phyloP scores from a whole-genome alignment of 2,329 filamentous ascomycete genomes.

The Aspergillus sp. region DNA sequence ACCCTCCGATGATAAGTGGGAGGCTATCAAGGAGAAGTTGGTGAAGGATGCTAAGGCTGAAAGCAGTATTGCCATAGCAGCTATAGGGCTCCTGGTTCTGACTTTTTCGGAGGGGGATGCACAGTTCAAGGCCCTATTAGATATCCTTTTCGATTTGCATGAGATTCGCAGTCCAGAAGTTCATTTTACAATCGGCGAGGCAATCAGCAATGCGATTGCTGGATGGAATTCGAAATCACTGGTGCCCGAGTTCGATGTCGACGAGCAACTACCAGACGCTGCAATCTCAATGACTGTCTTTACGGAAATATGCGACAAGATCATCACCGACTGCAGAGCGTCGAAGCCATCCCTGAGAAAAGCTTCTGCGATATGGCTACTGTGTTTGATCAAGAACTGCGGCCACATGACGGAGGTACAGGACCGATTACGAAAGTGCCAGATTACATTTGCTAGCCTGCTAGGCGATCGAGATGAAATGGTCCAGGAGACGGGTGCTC shows the following conservation, averaged over 20 bases:
- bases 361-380: constrained; percentile 92
- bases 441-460: constrained; percentile 84
- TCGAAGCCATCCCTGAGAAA: constrained; percentile 90
- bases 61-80: constrained; percentile 79
- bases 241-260: constrained; percentile 75
- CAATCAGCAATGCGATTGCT: constrained; percentile 74
- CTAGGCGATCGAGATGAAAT: constrained; percentile 88
- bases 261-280: constrained; percentile 54
- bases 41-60: constrained; percentile 74
- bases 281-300: constrained; percentile 48
- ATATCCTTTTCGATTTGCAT: constrained; percentile 74
- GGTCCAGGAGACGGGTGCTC: constrained; percentile 91
- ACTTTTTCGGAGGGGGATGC: constrained; percentile 52
- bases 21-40: constrained; percentile 65
- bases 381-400: constrained; percentile 89
- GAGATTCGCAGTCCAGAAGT: constrained; percentile 85
- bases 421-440: constrained; percentile 73
- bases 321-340: constrained; percentile 76
- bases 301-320: constrained; percentile 67
- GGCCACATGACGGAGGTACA: constrained; percentile 78
- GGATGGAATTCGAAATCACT: constrained; percentile 86
- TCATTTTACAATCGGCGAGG: constrained; percentile 89
- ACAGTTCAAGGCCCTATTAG: constrained; percentile 58
- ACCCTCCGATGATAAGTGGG: constrained; percentile 36
- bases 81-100: constrained; percentile 73